Evolutionary conservation across 2,329 filamentous ascomycete species (phyloP), one percentile per base, ranked within the genome.

Genomic region (Eurotiales sp.): DNA sequence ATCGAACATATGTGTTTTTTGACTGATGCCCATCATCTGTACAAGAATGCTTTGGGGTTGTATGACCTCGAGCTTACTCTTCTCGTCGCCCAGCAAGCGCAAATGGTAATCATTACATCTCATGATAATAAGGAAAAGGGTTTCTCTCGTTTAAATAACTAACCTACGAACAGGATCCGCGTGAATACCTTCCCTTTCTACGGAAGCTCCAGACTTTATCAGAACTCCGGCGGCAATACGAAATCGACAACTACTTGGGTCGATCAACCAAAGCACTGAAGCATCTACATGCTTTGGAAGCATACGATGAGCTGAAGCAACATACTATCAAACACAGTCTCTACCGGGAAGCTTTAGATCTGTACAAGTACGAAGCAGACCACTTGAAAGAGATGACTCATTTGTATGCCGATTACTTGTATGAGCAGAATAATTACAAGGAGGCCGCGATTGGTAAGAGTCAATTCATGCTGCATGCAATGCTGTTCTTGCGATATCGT

Each of bases 1-100:
- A 86, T 96, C 19, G 90, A 96, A 65, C 93, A 99, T 64, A 96
- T 99, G 54, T 97, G 90, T 76, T 99, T 99, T 77, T 79, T 99
- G 37, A 89, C 91, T 0, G 93, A 99, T 68, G 87, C 95, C 41
- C 95, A 96, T 67, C 84, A 85, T 34, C 81, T 99, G 0, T 99
- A 96, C 62, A 89, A 96, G 55, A 85, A 91, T 54, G 88, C 93
- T 0, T 77, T 99, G 2, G 91, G 91, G 1, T 77, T 97, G 2
- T 99, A 99, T 66, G 85, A 97, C 62, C 81, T 99, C 2, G 90
- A 96, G 10, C 82, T 99, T 7, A 86, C 92, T 3, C 77, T 99
- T 10, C 77, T 96, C 5, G 88, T 99, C 11, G 93, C 93, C 0
- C 93, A 99, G 64, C 91, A 96, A 65, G 93, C 91, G 0, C 93